These are phyloP conservation scores for Candida ficus DNA, from an alignment of 805 yeast species.

Conservation along the genomic window DNA sequence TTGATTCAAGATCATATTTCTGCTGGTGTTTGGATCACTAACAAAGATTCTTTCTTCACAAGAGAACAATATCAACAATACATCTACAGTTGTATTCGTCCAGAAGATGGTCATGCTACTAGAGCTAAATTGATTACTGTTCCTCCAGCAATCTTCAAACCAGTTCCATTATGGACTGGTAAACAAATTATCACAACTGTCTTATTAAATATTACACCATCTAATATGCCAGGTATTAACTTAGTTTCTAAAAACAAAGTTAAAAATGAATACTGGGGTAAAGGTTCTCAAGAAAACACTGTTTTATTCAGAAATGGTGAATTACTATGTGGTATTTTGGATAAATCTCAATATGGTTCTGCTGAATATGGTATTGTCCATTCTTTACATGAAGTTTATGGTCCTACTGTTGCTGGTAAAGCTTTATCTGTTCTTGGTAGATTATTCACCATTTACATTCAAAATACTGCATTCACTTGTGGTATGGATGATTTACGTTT, in stretches of 20 bases:
- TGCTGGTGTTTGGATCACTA: constrained; percentile 98
- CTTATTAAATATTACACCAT: constrained; percentile 80
- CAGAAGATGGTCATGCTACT: constrained; percentile 96
- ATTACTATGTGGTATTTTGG: constrained; percentile 85
- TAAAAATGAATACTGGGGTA: constrained; percentile 94
- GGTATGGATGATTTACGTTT: constrained; percentile 99
- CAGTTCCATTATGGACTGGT: constrained; percentile 94
- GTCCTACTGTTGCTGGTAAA: constrained; percentile 85
- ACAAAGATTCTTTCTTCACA: constrained; percentile 84
- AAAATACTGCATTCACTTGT: constrained; percentile 92
- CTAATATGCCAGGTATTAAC: constrained; percentile 86
- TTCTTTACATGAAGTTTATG: constrained; percentile 93
- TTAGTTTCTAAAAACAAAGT: constrained; percentile 79
- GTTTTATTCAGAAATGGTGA: constrained; percentile 87
- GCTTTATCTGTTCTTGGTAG: constrained; percentile 90
- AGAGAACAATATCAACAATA: constrained; percentile 92
- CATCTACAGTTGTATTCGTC: constrained; percentile 88
- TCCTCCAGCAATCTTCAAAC: constrained; percentile 87
- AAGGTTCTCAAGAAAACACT: constrained; percentile 74
- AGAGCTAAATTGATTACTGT: constrained; percentile 62
- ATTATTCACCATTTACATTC: constrained; percentile 88
- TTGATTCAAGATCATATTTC: constrained; percentile 97
- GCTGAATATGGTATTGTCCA: constrained; percentile 95
- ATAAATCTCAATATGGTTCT: constrained; percentile 98
- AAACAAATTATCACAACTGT: constrained; percentile 95